Conservation (phyloP, 139 green algal species). For the Micractinium conductrix region DNA sequence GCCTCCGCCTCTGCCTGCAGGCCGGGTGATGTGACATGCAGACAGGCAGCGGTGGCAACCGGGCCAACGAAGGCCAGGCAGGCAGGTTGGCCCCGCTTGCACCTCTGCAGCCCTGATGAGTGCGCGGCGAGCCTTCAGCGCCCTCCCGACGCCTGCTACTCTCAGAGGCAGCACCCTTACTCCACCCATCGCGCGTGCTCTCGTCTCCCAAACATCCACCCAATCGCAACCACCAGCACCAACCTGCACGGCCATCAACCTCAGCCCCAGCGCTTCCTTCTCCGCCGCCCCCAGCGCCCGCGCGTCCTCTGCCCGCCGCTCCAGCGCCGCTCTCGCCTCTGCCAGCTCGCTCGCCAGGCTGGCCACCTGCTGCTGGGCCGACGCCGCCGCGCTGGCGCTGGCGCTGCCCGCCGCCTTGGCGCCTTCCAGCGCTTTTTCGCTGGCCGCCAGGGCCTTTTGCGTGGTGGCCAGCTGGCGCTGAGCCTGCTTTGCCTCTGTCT, state of each 20-base stretch:
- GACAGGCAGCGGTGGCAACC: no score
- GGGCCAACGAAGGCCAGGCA: no score
- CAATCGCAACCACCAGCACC: background rate
- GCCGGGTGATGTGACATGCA: no score
- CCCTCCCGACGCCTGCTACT: no score
- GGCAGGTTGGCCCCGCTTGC: no score
- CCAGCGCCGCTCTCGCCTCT: background rate
- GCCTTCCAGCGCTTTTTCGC: background rate
- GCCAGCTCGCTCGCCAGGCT: constrained; percentile 1
- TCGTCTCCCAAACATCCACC: no score
- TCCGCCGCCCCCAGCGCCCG: constrained; percentile 16
- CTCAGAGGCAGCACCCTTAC: no score
- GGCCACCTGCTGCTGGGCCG: background rate
- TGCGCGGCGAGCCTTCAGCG: no score
- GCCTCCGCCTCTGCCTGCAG: constrained; percentile 11
- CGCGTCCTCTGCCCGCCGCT: constrained; percentile 7
- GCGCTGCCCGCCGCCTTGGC: background rate
- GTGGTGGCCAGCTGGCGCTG: background rate
- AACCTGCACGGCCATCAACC: constrained; percentile 2
- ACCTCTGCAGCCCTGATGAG: no score
- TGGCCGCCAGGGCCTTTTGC: background rate
- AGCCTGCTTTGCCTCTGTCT: background rate
- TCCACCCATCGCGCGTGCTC: no score
- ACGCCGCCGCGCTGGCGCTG: no score
- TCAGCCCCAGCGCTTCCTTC: constrained; percentile 2